A percentile compares a stretch with the other conserved stretches of the same genome.
These are phyloP conservation scores for Aphanomyces stellatus DNA, from an alignment of 352 stramenopile species.

Conservation along the genomic window DNA sequence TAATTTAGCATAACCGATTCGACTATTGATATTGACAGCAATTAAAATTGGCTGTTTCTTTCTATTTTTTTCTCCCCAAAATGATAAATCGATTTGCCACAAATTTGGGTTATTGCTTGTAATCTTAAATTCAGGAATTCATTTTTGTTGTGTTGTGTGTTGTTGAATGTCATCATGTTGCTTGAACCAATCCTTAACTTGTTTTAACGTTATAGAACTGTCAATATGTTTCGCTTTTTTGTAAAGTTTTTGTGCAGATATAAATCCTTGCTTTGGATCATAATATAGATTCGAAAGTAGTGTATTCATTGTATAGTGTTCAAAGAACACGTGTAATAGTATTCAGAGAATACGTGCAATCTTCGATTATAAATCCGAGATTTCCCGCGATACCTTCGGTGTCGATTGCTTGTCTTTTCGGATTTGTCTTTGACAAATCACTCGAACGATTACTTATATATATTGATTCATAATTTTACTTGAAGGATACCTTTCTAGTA, in stretches of 20 bases:
- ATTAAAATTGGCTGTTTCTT: slow-evolving; percentile 18
- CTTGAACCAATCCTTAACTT: slow-evolving; percentile 9
- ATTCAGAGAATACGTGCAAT: not conserved
- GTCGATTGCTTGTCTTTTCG: no score
- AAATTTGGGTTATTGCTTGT: slow-evolving; percentile 8
- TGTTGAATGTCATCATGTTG: not conserved
- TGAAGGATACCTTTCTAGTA: slow-evolving; percentile 1
- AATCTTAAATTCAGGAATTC: slow-evolving; percentile 1
- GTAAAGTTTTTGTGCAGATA: not conserved
- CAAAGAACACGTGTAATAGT: not conserved
- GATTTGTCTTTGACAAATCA: no score
- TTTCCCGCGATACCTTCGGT: not conserved
- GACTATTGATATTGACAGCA: slow-evolving; percentile 12
- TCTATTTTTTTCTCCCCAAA: slow-evolving; percentile 21
- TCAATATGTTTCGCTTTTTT: slow-evolving; percentile 2
- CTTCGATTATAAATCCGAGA: no score
- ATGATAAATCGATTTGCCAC: slow-evolving; percentile 14
- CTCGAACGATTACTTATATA: no score
- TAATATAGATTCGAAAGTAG: slow-evolving; percentile 16
- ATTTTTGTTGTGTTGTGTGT: not conserved
- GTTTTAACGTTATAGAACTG: slow-evolving; percentile 7
- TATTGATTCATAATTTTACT: slow-evolving; percentile 8
- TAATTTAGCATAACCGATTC: slow-evolving; percentile 30
- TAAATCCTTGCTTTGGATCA: slow-evolving; percentile 7
- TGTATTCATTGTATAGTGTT: not conserved